Evolutionary conservation across 2,329 filamentous ascomycete species (phyloP).

Genomic region (Gaeumannomyces tritici): DNA sequence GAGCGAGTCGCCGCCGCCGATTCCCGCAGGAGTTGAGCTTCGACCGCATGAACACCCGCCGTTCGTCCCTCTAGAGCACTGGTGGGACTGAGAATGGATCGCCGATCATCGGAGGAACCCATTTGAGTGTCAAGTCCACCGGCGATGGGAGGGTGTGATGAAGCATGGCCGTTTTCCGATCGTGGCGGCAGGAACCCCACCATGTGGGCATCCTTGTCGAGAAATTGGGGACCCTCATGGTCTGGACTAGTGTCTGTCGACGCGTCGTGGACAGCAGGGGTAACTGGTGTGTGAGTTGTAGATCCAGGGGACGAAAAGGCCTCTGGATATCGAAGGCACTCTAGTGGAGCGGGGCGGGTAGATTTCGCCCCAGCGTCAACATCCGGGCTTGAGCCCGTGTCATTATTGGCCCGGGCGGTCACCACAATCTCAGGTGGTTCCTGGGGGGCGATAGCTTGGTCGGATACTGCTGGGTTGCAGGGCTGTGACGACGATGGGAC

Average conservation of each 20-base stretch:
- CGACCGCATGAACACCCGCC: slow-evolving; percentile 22
- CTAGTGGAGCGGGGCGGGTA: not conserved
- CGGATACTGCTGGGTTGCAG: not conserved
- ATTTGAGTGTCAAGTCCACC: not conserved
- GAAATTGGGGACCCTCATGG: slow-evolving; percentile 50
- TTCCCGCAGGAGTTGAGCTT: slow-evolving; percentile 36
- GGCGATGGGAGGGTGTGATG: not conserved
- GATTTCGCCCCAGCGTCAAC: not conserved
- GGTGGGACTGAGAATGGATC: not conserved
- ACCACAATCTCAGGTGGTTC: not conserved
- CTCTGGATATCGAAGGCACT: slow-evolving; percentile 21
- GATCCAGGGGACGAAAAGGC: slow-evolving; percentile 49
- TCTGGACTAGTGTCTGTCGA: slow-evolving; percentile 70
- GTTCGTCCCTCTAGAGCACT: not conserved
- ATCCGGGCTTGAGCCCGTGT: not conserved
- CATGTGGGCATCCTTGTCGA: slow-evolving; percentile 33
- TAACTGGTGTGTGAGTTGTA: slow-evolving; percentile 64
- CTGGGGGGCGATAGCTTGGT: not conserved
- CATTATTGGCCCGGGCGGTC: not conserved
- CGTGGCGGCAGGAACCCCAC: slow-evolving; percentile 11
- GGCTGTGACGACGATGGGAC: not conserved
- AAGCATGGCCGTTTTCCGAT: not conserved
- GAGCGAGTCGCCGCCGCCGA: slow-evolving; percentile 18
- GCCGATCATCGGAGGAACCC: not conserved
- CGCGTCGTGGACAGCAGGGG: slow-evolving; percentile 56